Evolutionary conservation across 306 rosid species (phyloP).

Genomic region (Albizia julibrissin): DNA sequence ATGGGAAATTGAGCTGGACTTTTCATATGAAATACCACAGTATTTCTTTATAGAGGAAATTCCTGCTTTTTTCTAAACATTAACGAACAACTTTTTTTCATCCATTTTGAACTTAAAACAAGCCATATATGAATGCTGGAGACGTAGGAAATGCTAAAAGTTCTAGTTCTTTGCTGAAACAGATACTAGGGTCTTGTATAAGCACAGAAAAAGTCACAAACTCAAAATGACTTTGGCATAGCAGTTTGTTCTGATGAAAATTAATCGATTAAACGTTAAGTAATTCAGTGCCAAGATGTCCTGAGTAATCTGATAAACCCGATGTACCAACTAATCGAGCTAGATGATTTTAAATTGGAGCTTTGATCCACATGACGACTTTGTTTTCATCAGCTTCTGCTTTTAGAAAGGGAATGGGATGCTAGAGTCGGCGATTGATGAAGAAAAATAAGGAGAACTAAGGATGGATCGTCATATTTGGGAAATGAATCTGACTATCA

Average conservation of each 20-base stretch:
- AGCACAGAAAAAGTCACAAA: background rate
- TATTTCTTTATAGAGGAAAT: background rate
- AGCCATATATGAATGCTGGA: background rate
- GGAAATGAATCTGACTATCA: constrained; percentile 56
- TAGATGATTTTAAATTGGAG: constrained; percentile 14
- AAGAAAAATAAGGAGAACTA: constrained; percentile 55
- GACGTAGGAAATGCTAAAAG: background rate
- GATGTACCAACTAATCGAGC: constrained; percentile 12
- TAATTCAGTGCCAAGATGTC: constrained; percentile 21
- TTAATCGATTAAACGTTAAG: constrained; percentile 12
- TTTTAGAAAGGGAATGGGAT: constrained; percentile 52
- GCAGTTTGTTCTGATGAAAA: background rate
- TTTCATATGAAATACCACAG: background rate
- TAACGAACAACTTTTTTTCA: background rate
- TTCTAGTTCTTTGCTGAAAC: background rate
- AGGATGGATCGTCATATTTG: constrained; percentile 45
- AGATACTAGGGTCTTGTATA: background rate
- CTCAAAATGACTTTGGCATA: background rate
- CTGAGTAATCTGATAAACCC: constrained; percentile 26
- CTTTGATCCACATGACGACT: constrained; percentile 31
- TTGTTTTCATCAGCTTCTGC: constrained; percentile 52
- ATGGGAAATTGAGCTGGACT: background rate
- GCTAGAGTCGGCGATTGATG: constrained; percentile 46
- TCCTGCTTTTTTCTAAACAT: background rate
- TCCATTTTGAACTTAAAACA: background rate